Conservation (phyloP, 2,329 filamentous ascomycete genomes). For the Verticillium alfalfae region DNA sequence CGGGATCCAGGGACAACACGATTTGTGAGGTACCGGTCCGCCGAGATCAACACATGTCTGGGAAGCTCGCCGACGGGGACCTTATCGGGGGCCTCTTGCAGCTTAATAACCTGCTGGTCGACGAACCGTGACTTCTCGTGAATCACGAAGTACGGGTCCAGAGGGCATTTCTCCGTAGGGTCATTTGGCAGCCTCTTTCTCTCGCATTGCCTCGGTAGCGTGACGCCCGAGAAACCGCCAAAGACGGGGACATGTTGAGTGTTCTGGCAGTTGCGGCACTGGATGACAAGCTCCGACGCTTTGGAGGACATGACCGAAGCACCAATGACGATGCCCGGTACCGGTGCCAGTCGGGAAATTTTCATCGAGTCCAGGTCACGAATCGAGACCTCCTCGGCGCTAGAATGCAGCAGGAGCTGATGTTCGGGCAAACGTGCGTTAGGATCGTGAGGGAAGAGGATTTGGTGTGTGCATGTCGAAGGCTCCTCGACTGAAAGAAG, state of each 20-base stretch:
- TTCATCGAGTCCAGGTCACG: conserved; percentile 88
- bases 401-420: conserved; percentile 91
- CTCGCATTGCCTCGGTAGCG: conserved; percentile 73
- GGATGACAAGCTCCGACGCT: conserved; percentile 77
- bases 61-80: conserved; percentile 95
- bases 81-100: conserved; percentile 95
- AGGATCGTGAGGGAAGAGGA: conserved; percentile 75
- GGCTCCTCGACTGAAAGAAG: conserved; percentile 62
- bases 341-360: conserved; percentile 90
- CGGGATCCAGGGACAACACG: conserved; percentile 90
- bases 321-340: conserved; percentile 95
- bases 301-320: conserved; percentile 96
- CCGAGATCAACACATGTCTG: conserved; percentile 88
- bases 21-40: conserved; percentile 94
- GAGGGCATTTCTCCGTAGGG: conserved; percentile 67
- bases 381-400: conserved; percentile 85
- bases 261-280: conserved; percentile 82
- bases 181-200: conserved; percentile 61
- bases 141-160: conserved; percentile 93
- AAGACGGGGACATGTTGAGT: conserved; percentile 65
- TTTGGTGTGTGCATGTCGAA: conserved; percentile 88
- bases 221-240: conserved; percentile 83
- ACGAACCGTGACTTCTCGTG: conserved; percentile 94
- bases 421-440: conserved; percentile 75
- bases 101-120: conserved; percentile 95